A percentile compares a stretch with the other conserved stretches of the same genome.
Conservation (phyloP, 306 rosid species). For the Rosa chinensis region DNA sequence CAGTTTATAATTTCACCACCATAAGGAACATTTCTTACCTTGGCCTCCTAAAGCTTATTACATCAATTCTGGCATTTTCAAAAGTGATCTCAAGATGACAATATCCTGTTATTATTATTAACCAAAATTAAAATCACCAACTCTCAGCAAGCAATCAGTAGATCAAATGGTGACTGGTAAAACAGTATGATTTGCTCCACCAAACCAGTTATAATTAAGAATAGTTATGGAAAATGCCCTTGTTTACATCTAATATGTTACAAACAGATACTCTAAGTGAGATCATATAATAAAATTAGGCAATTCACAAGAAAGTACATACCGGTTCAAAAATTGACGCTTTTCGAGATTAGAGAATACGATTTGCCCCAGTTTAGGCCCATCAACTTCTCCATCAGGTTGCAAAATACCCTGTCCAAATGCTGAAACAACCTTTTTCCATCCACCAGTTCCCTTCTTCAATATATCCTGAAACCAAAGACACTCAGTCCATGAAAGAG, state of each 20-base stretch:
- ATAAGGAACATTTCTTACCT: too few species aligned
- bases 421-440: slow-evolving; percentile 63
- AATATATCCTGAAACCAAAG: slow-evolving; percentile 49
- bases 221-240: neutral
- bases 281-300: neutral
- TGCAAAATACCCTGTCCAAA: slow-evolving; percentile 71
- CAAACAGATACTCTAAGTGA: too few species aligned
- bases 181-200: neutral
- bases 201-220: neutral
- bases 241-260: too few species aligned
- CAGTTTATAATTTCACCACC: too few species aligned
- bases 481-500: neutral
- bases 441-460: slow-evolving; percentile 61
- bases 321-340: slow-evolving; percentile 63
- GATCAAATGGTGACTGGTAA: too few species aligned
- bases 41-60: too few species aligned
- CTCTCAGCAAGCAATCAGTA: too few species aligned
- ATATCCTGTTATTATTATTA: too few species aligned
- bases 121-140: too few species aligned
- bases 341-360: slow-evolving; percentile 67
- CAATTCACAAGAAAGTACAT: neutral
- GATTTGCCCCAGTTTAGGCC: slow-evolving; percentile 71
- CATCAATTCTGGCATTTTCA: too few species aligned
- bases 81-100: too few species aligned
- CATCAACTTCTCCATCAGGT: slow-evolving; percentile 63